Evolutionary conservation across 1,139 yeast genomes (phyloP), one percentile per base, ranked within the genome.

Genomic region (Candida tetrigidarum): DNA sequence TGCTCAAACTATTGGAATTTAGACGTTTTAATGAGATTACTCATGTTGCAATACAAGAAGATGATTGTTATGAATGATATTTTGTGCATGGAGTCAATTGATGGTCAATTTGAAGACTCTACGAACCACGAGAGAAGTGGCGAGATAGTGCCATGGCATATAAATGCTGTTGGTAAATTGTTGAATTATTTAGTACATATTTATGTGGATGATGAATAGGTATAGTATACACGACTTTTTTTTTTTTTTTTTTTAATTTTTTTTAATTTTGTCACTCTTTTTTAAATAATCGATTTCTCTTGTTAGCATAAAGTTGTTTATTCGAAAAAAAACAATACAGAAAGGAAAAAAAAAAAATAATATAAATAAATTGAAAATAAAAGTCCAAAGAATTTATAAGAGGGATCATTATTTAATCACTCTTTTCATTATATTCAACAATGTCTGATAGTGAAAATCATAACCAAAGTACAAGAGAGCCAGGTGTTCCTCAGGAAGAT

Each of bases 111-210:
- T 27, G 43, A 32, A 26, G 41, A 28, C 18, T 2, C 19, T 2
- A 41, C 33, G 5, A 14, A n/a, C 11, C 7, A 9, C 4, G 26
- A 12, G n/a, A 16, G 18, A 10, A 48, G 52, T 3, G 43, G 50
- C 0, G 60, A 63, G 1, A 42, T 72, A 14, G 69, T 84, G 2
- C 97, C 97, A n/a, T 87, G 96, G 90, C 96, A 90, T 62, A 76
- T 89, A 25, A 69, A 80, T 25, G 89, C 96, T 0, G 96, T 89
- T 5, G 77, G 80, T 26, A 88, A 86, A 58, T 73, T 84, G 53
- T 62, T 86, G 56, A 78, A 74, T 36, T 74, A 74, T 51, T 61
- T 75, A 53, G 69, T 67, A 3, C 79, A 74, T 53, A 60, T 75
- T 4, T 63, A 66, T 36, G 78, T 74, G 11, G 73, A 69, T 47